Evolutionary conservation across 306 rosid species (phyloP).

Genomic region (Quercus mongolica): DNA sequence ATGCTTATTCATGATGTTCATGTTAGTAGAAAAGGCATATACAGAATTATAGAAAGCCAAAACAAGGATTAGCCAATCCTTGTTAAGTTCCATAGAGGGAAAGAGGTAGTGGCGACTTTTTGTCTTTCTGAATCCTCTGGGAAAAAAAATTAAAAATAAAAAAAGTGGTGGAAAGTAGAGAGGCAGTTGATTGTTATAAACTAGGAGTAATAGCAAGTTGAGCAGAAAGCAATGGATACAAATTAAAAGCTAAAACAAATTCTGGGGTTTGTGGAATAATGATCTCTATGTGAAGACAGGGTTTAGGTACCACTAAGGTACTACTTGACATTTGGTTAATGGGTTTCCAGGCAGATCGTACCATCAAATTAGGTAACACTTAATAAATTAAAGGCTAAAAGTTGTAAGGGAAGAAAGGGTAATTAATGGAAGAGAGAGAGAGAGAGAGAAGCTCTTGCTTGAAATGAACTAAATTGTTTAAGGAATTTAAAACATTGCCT

Average conservation of each 20-base stretch:
- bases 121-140: not conserved
- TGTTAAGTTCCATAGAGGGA: slow-evolving; percentile 6
- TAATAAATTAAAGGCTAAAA: not conserved
- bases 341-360: not conserved
- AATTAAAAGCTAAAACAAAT: not conserved
- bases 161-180: slow-evolving; percentile 5
- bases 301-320: not conserved
- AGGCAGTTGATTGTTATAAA: slow-evolving; percentile 3
- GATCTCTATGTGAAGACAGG: not conserved
- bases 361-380: not conserved
- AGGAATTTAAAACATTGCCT: not conserved
- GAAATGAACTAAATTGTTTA: not conserved
- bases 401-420: not conserved
- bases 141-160: not conserved
- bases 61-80: slow-evolving; percentile 7
- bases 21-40: not conserved
- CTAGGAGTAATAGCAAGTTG: not conserved
- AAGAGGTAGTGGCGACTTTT: slow-evolving; percentile 11
- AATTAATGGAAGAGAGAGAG: not conserved
- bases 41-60: not conserved
- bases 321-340: not conserved
- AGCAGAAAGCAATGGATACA: not conserved
- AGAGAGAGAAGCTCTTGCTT: not conserved
- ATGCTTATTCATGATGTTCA: not conserved
- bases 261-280: slow-evolving; percentile 12